Conservation (phyloP, 2,329 filamentous ascomycete genomes). For the Talaromyces sp. region DNA sequence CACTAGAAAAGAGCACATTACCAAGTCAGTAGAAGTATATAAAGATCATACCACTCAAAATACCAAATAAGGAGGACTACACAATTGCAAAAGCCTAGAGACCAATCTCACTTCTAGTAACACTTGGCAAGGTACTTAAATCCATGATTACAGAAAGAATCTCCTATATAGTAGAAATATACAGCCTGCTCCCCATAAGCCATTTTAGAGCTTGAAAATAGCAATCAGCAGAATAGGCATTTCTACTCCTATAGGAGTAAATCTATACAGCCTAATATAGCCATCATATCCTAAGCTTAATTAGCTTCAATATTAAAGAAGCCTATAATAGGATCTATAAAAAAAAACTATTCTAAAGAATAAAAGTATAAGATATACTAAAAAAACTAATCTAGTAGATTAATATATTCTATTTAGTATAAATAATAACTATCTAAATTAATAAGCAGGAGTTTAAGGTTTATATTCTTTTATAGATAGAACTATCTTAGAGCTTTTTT, state of each 20-base stretch:
- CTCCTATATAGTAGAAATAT: neutral
- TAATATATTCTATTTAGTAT: neutral
- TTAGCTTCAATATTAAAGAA: neutral
- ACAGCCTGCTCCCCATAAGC: neutral
- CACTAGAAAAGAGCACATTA: neutral
- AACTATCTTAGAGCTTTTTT: conserved; percentile 19
- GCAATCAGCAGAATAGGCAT: neutral
- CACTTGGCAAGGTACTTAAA: conserved; percentile 27
- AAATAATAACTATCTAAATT: too few relatives aligned
- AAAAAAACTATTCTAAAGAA: neutral
- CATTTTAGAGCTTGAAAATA: neutral
- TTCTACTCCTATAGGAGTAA: neutral
- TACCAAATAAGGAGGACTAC: conserved; percentile 18
- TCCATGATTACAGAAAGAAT: conserved; percentile 20
- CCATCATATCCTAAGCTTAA: neutral
- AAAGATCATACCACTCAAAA: conserved; percentile 20
- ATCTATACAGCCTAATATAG: neutral
- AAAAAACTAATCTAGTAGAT: neutral
- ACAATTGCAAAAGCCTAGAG: conserved; percentile 18
- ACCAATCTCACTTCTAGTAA: conserved; percentile 23
- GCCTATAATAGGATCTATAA: neutral
- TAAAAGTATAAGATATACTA: too few relatives aligned
- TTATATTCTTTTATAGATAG: neutral
- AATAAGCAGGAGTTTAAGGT: neutral
- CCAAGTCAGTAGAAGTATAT: neutral